Evolutionary conservation across 345 rosid genomes (phyloP), one percentile per base, ranked within the genome.

Genomic region (Garcia nutans): DNA sequence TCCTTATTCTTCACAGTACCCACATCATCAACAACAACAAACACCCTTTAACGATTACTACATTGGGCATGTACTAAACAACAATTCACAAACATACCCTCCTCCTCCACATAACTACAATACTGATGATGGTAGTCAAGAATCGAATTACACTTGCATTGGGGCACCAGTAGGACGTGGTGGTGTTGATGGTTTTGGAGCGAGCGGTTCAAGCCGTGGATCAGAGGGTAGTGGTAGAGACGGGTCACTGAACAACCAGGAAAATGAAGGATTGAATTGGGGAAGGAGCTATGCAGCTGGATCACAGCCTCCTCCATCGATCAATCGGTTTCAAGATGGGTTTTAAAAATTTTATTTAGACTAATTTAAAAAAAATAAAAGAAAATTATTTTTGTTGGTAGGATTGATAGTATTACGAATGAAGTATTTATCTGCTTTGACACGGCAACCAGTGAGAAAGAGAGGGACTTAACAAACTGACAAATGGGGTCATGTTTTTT

Each of bases 91-190:
- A 3, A 13, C 73, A 65, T 75, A 84, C 58, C 84, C 83, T 73
- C 76, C 82, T 52, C 84, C 83, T 73, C 76, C 63, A 70, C 73
- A 57, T 74, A 77, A 70, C 74, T 82, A 83, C 82, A 83, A 76
- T 77, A 83, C 80, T 0, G 84, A 82, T 22, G 82, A 81, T 0
- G 84, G 84, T 24, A 82, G 82, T 61, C 83, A 87, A 6, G 86
- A 84, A n/a, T 77, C 86, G 8, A 84, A 64, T 80, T 89, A 91
- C 84, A 83, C 97, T 31, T 93, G 97, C 89, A 82, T 91, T 65
- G 97, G 98, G 65, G 95, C 92, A 28, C 97, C 94, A 37, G 82
- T 88, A 17, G 88, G 84, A 54, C 89, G 75, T 12, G 84, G 86
- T 24, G 80, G 63, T 58, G 81, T 83, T 60, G 77, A 85, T 5